phyloP scores from a whole-genome alignment of 306 rosid genomes.

The Trichosanthes truncata region DNA sequence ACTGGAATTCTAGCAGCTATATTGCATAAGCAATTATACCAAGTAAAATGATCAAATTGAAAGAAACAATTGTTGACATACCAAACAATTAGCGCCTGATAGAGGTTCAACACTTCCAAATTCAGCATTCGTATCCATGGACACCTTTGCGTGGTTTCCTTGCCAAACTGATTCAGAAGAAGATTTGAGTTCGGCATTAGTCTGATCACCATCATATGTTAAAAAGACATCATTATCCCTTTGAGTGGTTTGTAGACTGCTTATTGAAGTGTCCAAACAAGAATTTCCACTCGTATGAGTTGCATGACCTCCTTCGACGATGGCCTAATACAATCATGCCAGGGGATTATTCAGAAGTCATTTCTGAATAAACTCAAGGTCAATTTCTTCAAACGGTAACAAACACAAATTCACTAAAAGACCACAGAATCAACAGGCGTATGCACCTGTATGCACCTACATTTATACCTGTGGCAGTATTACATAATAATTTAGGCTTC shows the following conservation, averaged over 20 bases:
- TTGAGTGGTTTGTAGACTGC: conserved; percentile 18
- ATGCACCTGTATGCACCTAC: background rate
- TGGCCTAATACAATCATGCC: background rate
- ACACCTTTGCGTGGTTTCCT: conserved; percentile 25
- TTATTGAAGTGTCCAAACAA: conserved; percentile 14
- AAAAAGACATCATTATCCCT: conserved; percentile 11
- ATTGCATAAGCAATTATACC: conserved; percentile 16
- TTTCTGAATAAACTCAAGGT: background rate
- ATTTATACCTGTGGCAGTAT: too few species aligned
- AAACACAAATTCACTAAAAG: background rate
- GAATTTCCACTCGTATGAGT: conserved; percentile 17
- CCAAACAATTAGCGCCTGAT: conserved; percentile 20
- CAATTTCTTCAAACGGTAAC: background rate
- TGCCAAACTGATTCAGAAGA: conserved; percentile 13
- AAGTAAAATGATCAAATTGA: background rate
- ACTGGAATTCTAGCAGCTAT: conserved; percentile 35
- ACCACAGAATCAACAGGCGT: background rate
- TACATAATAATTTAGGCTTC: background rate
- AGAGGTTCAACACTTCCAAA: conserved; percentile 9
- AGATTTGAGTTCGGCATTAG: conserved; percentile 17
- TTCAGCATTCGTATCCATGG: conserved; percentile 18
- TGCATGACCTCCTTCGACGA: conserved; percentile 20
- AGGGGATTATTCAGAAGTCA: background rate
- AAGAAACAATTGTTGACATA: conserved; percentile 15
- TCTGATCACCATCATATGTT: conserved; percentile 20